A percentile compares a stretch with the other conserved stretches of the same genome.
Evolutionary conservation across 331 rosid genomes (phyloP).

Genomic region (Telfairia occidentalis): DNA sequence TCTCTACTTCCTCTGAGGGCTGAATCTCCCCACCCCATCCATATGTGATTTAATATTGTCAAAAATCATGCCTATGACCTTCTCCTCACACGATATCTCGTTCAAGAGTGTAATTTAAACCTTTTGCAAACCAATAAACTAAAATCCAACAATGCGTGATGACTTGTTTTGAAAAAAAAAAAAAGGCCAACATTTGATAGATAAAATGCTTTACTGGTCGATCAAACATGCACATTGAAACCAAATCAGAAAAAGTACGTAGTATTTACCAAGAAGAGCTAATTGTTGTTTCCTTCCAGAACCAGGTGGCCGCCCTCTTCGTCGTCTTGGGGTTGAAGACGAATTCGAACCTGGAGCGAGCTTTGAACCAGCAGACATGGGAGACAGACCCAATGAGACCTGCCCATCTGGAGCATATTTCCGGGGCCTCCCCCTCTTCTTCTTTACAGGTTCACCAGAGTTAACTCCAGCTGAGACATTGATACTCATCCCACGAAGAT

Average conservation of each 20-base stretch:
- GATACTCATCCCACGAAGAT: constrained; percentile 39
- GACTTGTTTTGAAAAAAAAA: neutral
- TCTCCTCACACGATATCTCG: neutral
- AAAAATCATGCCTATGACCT: neutral
- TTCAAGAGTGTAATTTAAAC: neutral
- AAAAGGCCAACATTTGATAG: neutral
- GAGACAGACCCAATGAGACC: constrained; percentile 64
- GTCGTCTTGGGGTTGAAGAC: constrained; percentile 33
- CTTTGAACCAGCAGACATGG: constrained; percentile 45
- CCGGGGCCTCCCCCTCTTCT: constrained; percentile 90
- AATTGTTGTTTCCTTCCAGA: constrained; percentile 83
- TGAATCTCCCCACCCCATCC: too few species aligned
- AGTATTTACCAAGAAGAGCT: constrained; percentile 52
- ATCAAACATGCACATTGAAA: neutral
- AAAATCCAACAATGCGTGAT: neutral
- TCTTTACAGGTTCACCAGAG: constrained; percentile 58
- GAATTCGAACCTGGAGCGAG: constrained; percentile 35
- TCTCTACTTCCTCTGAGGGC: too few species aligned
- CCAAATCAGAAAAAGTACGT: neutral
- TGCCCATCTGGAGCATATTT: constrained; percentile 80
- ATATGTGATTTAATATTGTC: too few species aligned
- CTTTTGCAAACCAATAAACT: neutral
- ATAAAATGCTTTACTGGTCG: neutral
- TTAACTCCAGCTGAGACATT: constrained; percentile 41
- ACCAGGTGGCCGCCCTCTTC: constrained; percentile 83